A percentile compares a stretch with the other conserved stretches of the same genome.
These are phyloP conservation scores for Trichophyton verrucosum DNA, from an alignment of 2,329 filamentous ascomycete genomes.

Conservation along the genomic window DNA sequence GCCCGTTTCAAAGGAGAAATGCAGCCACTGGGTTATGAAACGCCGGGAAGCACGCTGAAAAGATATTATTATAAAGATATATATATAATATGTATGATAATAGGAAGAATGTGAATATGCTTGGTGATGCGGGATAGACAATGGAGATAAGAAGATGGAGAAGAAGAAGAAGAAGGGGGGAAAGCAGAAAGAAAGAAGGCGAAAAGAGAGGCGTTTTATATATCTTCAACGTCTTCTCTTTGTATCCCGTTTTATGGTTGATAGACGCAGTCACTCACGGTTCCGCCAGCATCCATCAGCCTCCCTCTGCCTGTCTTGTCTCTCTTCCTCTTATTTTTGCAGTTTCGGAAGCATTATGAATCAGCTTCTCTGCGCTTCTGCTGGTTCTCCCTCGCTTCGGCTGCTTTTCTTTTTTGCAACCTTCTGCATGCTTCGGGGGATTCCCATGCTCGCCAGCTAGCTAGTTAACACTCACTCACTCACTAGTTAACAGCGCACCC, in stretches of 20 bases:
- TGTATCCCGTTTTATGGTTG: not conserved
- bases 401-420: not conserved
- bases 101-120: not conserved
- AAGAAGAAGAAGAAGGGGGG: no score
- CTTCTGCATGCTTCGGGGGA: not conserved
- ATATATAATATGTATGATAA: not conserved
- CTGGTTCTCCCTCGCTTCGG: not conserved
- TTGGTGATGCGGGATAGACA: not conserved
- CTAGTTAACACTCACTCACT: no score
- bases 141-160: not conserved
- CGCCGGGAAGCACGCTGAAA: not conserved
- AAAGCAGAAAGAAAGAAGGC: not conserved
- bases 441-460: not conserved
- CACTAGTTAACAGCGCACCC: not conserved
- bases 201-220: not conserved
- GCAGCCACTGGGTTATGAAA: not conserved
- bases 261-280: not conserved
- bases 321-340: not conserved
- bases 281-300: conserved; percentile 2
- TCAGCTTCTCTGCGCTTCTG: not conserved
- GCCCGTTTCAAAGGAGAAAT: not conserved
- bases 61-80: not conserved
- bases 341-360: conserved; percentile 2
- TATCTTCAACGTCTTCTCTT: not conserved
- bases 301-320: not conserved